Evolutionary conservation across 805 yeast genomes (phyloP), one percentile per base, ranked within the genome.

Genomic region (Metschnikowia peoriensis): DNA sequence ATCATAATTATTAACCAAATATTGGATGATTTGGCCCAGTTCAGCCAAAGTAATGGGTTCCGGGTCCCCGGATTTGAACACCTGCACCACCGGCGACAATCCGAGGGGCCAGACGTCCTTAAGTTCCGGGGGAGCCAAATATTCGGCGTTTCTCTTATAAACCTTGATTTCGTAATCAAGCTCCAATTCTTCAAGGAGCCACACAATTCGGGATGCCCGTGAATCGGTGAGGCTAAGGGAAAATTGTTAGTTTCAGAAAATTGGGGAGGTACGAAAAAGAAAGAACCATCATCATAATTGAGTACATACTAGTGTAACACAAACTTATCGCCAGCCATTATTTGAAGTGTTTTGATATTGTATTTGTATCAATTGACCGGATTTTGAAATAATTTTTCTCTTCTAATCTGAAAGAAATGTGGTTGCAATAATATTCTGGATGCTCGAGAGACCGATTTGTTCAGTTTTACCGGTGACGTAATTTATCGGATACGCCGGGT

Each of bases 11-110:
- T 64, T 61, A 43, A 84, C 65, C 41, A 86, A 59, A 60, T 81
- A 81, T 50, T 75, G 78, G 44, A 81, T 62, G 44, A 86, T 84
- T 44, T 73, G 73, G 4, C 87, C 91, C 27, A 84, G 77, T 65
- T 86, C 93, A 27, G 83, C 83, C 38, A 83, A 55, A 46, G 65
- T 61, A 14, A 70, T 37, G 6, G 58, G 58, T 37, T 47, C 40
- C 17, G 49, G 17, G 7, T 43, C n/a, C 28, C 57, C 59, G 7
- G 49, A 43, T 29, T 53, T 56, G 53, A 45, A 51, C 9, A 60
- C 51, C 46, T 56, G 53, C 22, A 60, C 57, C 10, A 72, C 63
- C 2, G 77, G 68, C 1, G 73, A 66, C 57, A 69, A 68, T 3
- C 77, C 77, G 34, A 69, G 64, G 9, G 76, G 77, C 54, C 70